Evolutionary conservation across 257 asterid genomes (phyloP), one percentile per base, ranked within the genome.

Genomic region (Echium plantagineum): DNA sequence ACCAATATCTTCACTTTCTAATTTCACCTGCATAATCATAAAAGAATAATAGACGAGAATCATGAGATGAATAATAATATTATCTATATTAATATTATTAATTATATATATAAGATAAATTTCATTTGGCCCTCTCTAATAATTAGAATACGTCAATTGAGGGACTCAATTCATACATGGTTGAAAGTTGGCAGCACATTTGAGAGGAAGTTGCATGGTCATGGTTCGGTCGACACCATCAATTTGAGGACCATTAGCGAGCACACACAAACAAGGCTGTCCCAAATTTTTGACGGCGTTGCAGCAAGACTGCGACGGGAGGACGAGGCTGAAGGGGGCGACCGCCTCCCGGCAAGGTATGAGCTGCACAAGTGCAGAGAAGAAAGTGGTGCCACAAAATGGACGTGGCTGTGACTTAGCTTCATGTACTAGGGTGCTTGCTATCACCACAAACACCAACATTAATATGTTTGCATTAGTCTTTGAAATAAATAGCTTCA

Each of bases 211-310:
- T 78, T 78, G 87, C 81, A 78, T 51, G 30, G 98, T 96, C 74
- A 77, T 73, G 77, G 46, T 58, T 6, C 95, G 84, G 58, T 91
- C 98, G 6, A 91, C 90, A 3, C 95, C 95, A 2, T 90, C 73
- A 59, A 91, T 85, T 1, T 97, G 94, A 57, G 98, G 98, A n/a
- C 98, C 98, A 56, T 81, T 91, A 26, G 85, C 72, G 13, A 91
- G 93, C 22, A 85, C 80, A 53, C 98, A 91, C 5, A 85, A 72
- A 31, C 97, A 91, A 21, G 98, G 87, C 81, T 91, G 98, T 7
- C 98, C 98, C 3, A 91, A 77, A n/a, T 89, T 90, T 74, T 80
- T 86, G 66, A 91, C 53, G 7, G 96, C 76, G 19, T 83, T 85
- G 28, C 98, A 91, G 71, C 98, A 91, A 54, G 90, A 78, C 58